phyloP scores from a whole-genome alignment of 2,329 filamentous ascomycete species.

The Xylaria sp. region DNA sequence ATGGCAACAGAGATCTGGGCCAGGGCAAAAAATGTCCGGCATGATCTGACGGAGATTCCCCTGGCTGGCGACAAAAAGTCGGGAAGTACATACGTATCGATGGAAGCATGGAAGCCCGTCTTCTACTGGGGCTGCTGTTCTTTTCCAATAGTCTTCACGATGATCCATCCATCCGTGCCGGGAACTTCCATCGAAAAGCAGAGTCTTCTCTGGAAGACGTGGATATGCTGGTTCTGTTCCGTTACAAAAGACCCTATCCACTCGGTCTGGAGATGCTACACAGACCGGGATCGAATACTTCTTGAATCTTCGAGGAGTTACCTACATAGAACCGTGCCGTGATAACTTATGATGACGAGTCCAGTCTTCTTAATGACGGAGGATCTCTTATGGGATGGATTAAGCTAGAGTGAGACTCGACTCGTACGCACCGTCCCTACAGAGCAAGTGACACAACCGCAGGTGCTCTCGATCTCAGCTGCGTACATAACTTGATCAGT shows the following conservation, averaged over 20 bases:
- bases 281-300: too few species aligned
- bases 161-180: neutral
- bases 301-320: too few species aligned
- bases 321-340: too few species aligned
- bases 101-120: too few species aligned
- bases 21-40: neutral
- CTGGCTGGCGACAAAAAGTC: neutral
- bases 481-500: too few species aligned
- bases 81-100: too few species aligned
- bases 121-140: too few species aligned
- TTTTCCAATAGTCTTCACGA: neutral
- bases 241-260: neutral
- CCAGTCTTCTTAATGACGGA: too few species aligned
- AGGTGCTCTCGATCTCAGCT: neutral
- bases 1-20: neutral
- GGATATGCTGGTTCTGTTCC: neutral
- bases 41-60: neutral
- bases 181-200: neutral
- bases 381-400: neutral
- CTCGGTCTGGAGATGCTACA: neutral
- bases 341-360: too few species aligned
- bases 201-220: neutral
- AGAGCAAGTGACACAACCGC: conserved; percentile 7
- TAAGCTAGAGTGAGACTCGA: neutral
- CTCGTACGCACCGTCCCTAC: neutral